Evolutionary conservation across 2,329 filamentous ascomycete genomes (phyloP), one percentile per base, ranked within the genome.

Genomic region (Cryphonectria nitschkei): DNA sequence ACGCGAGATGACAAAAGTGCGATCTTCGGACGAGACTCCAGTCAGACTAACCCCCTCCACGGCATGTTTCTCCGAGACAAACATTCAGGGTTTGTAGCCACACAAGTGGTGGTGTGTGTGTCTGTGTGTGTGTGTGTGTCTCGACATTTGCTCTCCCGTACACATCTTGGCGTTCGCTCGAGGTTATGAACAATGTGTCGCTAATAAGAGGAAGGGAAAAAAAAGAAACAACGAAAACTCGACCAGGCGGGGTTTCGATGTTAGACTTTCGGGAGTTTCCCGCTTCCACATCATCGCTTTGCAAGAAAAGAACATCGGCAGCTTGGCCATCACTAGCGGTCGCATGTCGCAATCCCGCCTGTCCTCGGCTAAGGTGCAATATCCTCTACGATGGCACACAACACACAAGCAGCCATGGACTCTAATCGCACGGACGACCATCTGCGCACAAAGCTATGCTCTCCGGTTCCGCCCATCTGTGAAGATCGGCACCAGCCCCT

Each of bases 401-500:
- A 7, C 19, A 19, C 26, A 46, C 39, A 19, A 50, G 43, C 46
- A 58, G 54, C 54, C 6, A 16, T 32, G 54, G 2, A 14, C 26
- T 34, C n/a, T 8, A 29, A 6, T 5, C 19, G 16, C 29, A 43
- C 41, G 8, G 14, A 22, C 34, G 37, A 67, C 50, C 32, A 64
- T 19, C 26, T 32, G 54, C 14, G 67, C 34, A 34, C 3, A 6
- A 34, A 67, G 43, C 46, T 50, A 22, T 50, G 70, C 67, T 67
- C 62, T 58, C 67, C 67, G 70, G 56, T 60, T 61, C 58, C 46
- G 67, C 63, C 50, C 64, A 63, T 64, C 19, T 56, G 52, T 71
- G 62, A 67, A 68, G 75, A 74, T 73, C 72, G 73, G 58, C 75
- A 71, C 62, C 61, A 34, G 68, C 67, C 69, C 50, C 58, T 63